Evolutionary conservation across 495 filamentous ascomycete species (phyloP).

Genomic region (Tuber microsphaerosporum): DNA sequence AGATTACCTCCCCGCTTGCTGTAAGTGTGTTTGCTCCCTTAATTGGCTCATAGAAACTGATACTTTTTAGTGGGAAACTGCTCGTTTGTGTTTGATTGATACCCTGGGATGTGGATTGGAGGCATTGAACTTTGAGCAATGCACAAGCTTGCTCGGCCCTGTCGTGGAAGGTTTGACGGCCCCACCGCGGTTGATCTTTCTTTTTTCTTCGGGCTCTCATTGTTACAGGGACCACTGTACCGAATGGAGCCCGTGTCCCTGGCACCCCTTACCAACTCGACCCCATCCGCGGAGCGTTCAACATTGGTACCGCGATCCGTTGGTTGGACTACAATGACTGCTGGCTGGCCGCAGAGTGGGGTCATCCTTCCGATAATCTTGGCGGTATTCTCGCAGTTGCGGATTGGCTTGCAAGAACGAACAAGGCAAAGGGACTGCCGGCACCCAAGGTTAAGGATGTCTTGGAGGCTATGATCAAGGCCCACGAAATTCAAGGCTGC

Average conservation of each 20-base stretch:
- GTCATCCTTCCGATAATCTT: slow-evolving; percentile 93
- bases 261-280: slow-evolving; percentile 92
- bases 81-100: slow-evolving; percentile 81
- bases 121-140: slow-evolving; percentile 91
- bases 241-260: slow-evolving; percentile 84
- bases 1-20: slow-evolving; percentile 83
- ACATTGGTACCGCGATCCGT: slow-evolving; percentile 95
- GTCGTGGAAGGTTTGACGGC: slow-evolving; percentile 52
- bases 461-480: slow-evolving; percentile 97
- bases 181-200: neutral
- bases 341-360: slow-evolving; percentile 98
- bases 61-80: slow-evolving; percentile 72
- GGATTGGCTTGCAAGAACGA: slow-evolving; percentile 95
- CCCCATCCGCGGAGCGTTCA: slow-evolving; percentile 92
- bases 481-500: slow-evolving; percentile 97
- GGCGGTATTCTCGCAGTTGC: slow-evolving; percentile 92
- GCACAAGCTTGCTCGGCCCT: slow-evolving; percentile 88
- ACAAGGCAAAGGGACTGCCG: slow-evolving; percentile 69
- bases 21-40: slow-evolving; percentile 50
- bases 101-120: slow-evolving; percentile 95
- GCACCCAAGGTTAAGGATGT: slow-evolving; percentile 69
- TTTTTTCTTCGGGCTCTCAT: neutral
- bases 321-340: slow-evolving; percentile 99
- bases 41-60: slow-evolving; percentile 4
- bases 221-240: slow-evolving; percentile 67